Conservation (phyloP, 306 rosid species). For the Quercus agrifolia region DNA sequence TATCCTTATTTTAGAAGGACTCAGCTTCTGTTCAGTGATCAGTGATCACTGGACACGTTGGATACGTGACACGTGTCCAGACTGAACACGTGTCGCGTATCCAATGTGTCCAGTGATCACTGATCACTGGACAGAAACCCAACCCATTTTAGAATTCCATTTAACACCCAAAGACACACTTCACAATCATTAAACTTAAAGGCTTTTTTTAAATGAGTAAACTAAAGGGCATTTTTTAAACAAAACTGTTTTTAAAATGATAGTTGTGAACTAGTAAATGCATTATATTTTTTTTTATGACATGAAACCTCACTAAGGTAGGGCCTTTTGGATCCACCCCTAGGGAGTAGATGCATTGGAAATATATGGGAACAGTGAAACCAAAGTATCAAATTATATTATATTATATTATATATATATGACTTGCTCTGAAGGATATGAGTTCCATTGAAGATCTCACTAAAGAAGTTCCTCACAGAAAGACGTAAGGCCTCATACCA, state of each 20-base stretch:
- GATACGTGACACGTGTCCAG: no score
- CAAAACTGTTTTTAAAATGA: neutral
- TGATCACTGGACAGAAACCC: no score
- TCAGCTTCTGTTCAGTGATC: no score
- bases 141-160: neutral
- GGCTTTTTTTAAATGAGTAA: neutral
- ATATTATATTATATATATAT: neutral
- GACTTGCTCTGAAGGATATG: constrained; percentile 65
- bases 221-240: neutral
- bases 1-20: neutral
- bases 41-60: no score
- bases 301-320: no score
- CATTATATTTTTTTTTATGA: no score
- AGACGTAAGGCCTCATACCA: constrained; percentile 87
- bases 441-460: constrained; percentile 83
- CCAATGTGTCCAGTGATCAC: no score
- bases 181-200: neutral
- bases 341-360: neutral
- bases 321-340: no score
- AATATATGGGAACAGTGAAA: neutral
- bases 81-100: no score
- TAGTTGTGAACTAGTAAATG: neutral
- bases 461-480: constrained; percentile 87
- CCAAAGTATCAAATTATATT: neutral
- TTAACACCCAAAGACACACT: neutral